These are phyloP conservation scores for Singerocomus inundabilis DNA, from an alignment of 1,284 basidiomycete species.

Conservation along the genomic window DNA sequence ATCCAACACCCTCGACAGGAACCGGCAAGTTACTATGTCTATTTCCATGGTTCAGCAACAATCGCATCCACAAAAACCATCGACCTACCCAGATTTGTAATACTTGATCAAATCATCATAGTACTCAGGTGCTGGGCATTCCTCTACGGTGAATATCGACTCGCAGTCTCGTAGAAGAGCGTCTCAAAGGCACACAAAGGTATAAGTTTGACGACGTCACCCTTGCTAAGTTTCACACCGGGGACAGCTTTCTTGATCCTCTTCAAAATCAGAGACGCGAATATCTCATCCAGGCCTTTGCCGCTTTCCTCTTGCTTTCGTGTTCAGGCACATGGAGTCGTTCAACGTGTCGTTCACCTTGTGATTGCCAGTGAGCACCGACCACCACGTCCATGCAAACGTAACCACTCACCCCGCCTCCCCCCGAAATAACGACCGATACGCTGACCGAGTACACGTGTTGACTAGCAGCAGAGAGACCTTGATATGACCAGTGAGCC, in stretches of 20 bases:
- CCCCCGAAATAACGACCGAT: slow-evolving; percentile 55
- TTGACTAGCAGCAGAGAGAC: slow-evolving; percentile 50
- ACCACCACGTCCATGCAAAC: not conserved
- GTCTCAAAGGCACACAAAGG: slow-evolving; percentile 79
- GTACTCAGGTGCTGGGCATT: too few relatives aligned
- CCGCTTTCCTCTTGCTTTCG: slow-evolving; percentile 47
- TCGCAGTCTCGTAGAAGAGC: too few relatives aligned
- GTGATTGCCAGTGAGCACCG: slow-evolving; percentile 7
- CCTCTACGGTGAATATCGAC: too few relatives aligned
- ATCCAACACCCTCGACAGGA: slow-evolving; percentile 76
- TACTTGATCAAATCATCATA: too few relatives aligned
- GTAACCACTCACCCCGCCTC: slow-evolving; percentile 44
- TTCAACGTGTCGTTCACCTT: slow-evolving; percentile 74
- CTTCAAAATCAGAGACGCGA: slow-evolving; percentile 53
- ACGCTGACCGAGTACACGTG: slow-evolving; percentile 42
- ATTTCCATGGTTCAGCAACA: slow-evolving; percentile 37
- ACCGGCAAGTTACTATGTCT: slow-evolving; percentile 58
- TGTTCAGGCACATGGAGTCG: slow-evolving; percentile 64
- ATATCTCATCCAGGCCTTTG: slow-evolving; percentile 52
- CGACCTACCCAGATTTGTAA: too few relatives aligned
- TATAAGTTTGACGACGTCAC: slow-evolving; percentile 61
- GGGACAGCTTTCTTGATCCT: slow-evolving; percentile 65
- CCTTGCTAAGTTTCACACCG: slow-evolving; percentile 55
- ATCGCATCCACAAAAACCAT: too few relatives aligned
- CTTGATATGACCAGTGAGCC: slow-evolving; percentile 33